phyloP scores from a whole-genome alignment of 495 filamentous ascomycete genomes.

The Entonaema liquescens region DNA sequence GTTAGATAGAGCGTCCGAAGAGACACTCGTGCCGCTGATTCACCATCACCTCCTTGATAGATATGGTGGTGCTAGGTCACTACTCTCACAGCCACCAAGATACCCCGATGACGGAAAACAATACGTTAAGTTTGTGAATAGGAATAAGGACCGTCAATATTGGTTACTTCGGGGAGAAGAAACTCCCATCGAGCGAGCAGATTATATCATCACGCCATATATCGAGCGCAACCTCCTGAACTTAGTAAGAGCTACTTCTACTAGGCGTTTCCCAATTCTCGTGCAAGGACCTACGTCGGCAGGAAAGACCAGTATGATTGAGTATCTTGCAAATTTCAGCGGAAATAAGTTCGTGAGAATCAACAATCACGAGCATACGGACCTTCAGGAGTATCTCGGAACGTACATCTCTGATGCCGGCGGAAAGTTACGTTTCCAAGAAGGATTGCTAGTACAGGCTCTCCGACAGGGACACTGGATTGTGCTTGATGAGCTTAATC shows the following conservation, averaged over 20 bases:
- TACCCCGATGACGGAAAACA: constrained; percentile 75
- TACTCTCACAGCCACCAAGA: constrained; percentile 77
- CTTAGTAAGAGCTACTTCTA: constrained; percentile 89
- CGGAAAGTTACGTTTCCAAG: constrained; percentile 87
- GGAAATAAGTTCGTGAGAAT: constrained; percentile 98
- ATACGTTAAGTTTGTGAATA: constrained; percentile 80
- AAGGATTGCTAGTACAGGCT: constrained; percentile 92
- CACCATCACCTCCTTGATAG: constrained; percentile 79
- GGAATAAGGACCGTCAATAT: constrained; percentile 74
- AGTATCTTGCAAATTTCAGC: constrained; percentile 93
- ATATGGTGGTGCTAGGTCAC: constrained; percentile 69
- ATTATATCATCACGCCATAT: constrained; percentile 97
- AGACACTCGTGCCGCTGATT: constrained; percentile 78
- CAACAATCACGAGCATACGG: constrained; percentile 99
- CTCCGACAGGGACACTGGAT: constrained; percentile 96
- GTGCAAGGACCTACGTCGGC: constrained; percentile 96
- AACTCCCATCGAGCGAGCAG: constrained; percentile 71
- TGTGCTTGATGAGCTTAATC: constrained; percentile 94
- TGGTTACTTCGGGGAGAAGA: constrained; percentile 84
- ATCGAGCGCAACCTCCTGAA: constrained; percentile 94
- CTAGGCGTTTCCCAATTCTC: constrained; percentile 90
- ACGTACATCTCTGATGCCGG: constrained; percentile 88
- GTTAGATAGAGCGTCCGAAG: constrained; percentile 79
- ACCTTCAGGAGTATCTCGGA: constrained; percentile 96
- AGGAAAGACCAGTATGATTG: constrained; percentile 99